These are phyloP conservation scores for Ogataea degrootiae DNA, from an alignment of 805 yeast species.

Conservation along the genomic window DNA sequence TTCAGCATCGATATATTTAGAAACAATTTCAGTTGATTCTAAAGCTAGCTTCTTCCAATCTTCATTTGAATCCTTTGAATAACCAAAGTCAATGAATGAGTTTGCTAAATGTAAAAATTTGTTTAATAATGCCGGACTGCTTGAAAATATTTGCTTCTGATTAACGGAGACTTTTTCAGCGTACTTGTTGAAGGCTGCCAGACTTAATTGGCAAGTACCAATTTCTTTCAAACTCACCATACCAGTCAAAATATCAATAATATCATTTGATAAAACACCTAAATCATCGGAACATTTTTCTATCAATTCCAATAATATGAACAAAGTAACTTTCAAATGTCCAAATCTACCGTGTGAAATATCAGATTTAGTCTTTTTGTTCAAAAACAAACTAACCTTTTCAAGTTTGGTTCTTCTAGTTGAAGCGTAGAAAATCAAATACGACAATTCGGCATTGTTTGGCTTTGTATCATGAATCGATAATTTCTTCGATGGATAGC, in stretches of 20 bases:
- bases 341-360: slow-evolving; percentile 62
- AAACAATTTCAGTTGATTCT: slow-evolving; percentile 35
- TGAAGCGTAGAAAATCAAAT: slow-evolving; percentile 83
- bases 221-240: slow-evolving; percentile 56
- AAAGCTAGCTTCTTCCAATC: slow-evolving; percentile 46
- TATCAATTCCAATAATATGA: slow-evolving; percentile 63
- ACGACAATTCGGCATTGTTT: slow-evolving; percentile 85
- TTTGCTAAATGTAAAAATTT: slow-evolving; percentile 31
- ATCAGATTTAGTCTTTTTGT: slow-evolving; percentile 58
- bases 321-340: slow-evolving; percentile 77
- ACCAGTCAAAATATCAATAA: slow-evolving; percentile 52
- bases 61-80: neutral
- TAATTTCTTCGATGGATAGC: slow-evolving; percentile 81
- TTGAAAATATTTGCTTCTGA: slow-evolving; percentile 35
- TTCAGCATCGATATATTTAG: slow-evolving; percentile 23
- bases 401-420: slow-evolving; percentile 85
- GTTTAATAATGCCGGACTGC: slow-evolving; percentile 40
- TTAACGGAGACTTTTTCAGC: slow-evolving; percentile 22
- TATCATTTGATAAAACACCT: slow-evolving; percentile 71
- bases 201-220: slow-evolving; percentile 45
- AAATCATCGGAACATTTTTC: slow-evolving; percentile 77
- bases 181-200: slow-evolving; percentile 31
- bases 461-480: slow-evolving; percentile 72
- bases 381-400: slow-evolving; percentile 71
- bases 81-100: slow-evolving; percentile 23